Base-by-base conservation (phyloP, 2,329 filamentous ascomycete species). In the Colletotrichum noveboracense region DNA sequence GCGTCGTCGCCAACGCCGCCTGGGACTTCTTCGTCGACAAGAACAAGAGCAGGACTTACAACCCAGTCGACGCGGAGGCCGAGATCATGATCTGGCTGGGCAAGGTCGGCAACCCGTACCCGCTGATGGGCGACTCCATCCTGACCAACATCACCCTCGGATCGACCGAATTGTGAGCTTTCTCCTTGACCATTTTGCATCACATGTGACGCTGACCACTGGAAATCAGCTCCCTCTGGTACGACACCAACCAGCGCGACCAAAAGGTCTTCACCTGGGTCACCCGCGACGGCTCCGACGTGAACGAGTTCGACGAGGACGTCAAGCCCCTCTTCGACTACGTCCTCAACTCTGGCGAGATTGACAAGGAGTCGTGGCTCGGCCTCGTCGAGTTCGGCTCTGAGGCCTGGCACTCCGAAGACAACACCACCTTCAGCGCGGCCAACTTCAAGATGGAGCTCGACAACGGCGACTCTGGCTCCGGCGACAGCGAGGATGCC, bases 31-130 rank as follows among this genome's bases (percentile, higher is more conserved):
- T 83, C 75, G 79, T 79, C 30, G 82, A 83, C 78, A 79, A 69
- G 64, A 79, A 82, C 75, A 66, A 77, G 28, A 72, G 60, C 13
- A 78, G 76, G 8, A 77, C 82, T 3, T 76, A 78, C 26, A 79
- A 78, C 66, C 81, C 82, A 52, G 80, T 79, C 28, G 77, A 78
- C 34, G 80, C 82, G 14, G 79, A 78, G 66, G 81, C 80, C 48
- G 82, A 83, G 75, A 81, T 83, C 66, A 83, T 83, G 82, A 78
- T 83, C 43, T 83, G 82, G 82, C 76, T 83, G 5, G 82, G 81
- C 9, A 78, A 65, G 34, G 76, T 82, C 38, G 82, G 82, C 18
- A 26, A 78, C 32, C 79, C 82, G 6, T 75, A 79, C 32, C 82
- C 82, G 13, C 70, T 83, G 28, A 81, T 81, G 32, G 80, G 77